Evolutionary conservation across 2,329 filamentous ascomycete species (phyloP).

Genomic region (Aspergillus piperis): DNA sequence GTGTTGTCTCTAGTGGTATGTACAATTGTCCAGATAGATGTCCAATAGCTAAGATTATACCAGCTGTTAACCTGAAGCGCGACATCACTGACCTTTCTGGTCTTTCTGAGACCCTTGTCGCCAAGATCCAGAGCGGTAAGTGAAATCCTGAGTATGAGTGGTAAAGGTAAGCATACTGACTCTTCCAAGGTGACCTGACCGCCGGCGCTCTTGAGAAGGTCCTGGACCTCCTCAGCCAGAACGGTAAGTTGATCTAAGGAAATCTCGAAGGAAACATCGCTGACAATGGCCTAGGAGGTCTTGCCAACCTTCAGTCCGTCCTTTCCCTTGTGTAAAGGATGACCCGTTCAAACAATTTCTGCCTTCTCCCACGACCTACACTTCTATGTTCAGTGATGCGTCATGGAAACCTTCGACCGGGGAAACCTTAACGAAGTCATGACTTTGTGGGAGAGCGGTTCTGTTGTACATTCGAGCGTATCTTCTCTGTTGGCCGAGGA

Average conservation of each 20-base stretch:
- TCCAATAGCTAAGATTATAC: conserved; percentile 1
- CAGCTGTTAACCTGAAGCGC: conserved; percentile 9
- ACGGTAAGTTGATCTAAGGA: conserved; percentile 12
- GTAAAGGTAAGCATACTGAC: not conserved
- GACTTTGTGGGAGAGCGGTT: conserved; percentile 9
- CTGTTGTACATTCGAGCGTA: conserved; percentile 2
- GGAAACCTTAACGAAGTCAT: conserved; percentile 9
- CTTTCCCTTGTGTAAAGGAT: conserved; percentile 6
- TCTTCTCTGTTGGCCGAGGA: conserved; percentile 8
- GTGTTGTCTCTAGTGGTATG: conserved; percentile 20
- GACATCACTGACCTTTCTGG: conserved; percentile 16
- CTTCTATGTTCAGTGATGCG: not conserved
- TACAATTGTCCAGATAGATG: not conserved
- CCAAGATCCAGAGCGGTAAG: conserved; percentile 16
- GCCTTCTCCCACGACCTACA: conserved; percentile 3
- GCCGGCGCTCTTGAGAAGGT: conserved; percentile 16
- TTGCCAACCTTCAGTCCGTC: conserved; percentile 9
- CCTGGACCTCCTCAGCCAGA: conserved; percentile 11
- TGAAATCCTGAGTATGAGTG: not conserved
- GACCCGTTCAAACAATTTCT: not conserved
- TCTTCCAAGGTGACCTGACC: conserved; percentile 11
- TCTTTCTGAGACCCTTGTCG: conserved; percentile 19
- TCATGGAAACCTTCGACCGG: conserved; percentile 7
- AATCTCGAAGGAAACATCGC: not conserved
- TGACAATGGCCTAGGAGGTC: conserved; percentile 11